A percentile compares a stretch with the other conserved stretches of the same genome.
These are phyloP conservation scores for Cocos nucifera DNA, from an alignment of 176 grass and related monocot species.

Conservation along the genomic window DNA sequence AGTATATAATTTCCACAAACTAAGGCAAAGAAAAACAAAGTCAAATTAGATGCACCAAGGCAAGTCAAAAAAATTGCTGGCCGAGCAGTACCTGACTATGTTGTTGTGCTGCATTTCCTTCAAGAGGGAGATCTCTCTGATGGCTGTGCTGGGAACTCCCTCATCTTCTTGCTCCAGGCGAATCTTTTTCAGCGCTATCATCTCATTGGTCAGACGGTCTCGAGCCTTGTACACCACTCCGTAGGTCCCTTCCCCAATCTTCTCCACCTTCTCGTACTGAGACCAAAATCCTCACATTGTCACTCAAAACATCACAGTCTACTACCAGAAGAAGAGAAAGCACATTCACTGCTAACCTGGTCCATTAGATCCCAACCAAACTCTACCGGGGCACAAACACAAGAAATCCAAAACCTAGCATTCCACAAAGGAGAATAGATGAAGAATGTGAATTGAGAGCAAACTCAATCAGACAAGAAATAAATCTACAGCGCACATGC, in stretches of 20 bases:
- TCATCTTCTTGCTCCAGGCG: conserved; percentile 93
- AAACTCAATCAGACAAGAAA: no score
- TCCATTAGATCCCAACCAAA: conserved; percentile 37
- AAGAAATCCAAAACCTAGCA: no score
- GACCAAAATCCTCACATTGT: neutral
- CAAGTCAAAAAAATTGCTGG: no score
- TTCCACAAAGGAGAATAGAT: no score
- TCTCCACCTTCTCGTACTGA: conserved; percentile 94
- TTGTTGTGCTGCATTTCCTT: conserved; percentile 96
- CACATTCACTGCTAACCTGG: conserved; percentile 42
- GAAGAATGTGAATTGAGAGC: no score
- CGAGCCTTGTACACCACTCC: conserved; percentile 93
- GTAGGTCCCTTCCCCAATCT: conserved; percentile 96
- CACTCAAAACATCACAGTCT: neutral
- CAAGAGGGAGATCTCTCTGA: conserved; percentile 92
- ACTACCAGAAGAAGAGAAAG: conserved; percentile 4
- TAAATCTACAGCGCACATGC: no score
- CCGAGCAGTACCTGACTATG: conserved; percentile 55
- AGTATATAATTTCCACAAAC: no score
- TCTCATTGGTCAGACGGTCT: conserved; percentile 73
- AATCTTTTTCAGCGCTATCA: conserved; percentile 97
- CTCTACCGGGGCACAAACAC: no score
- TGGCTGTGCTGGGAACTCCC: conserved; percentile 90
- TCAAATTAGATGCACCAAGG: no score
- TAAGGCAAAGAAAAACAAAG: no score